Base-by-base conservation (phyloP, 352 stramenopile species). In the Pythium volutum region DNA sequence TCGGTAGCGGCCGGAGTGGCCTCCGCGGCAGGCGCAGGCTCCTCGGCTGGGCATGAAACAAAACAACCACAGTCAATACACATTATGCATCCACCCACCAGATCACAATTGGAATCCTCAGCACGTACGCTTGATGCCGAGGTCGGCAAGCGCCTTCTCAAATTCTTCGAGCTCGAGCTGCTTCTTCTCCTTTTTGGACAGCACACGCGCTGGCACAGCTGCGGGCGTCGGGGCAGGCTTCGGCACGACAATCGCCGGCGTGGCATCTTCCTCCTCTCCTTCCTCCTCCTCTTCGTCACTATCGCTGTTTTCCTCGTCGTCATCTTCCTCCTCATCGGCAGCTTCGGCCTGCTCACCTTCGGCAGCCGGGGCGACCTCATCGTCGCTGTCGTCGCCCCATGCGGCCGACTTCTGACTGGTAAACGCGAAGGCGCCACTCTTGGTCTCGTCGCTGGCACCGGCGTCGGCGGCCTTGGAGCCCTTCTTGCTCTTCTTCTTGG, bases 101-200 rank as follows among this genome's bases (percentile, higher is more conserved):
- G 6, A 38, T 27, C n/a, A 34, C 29, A 18, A 33, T 33, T 18
- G 23, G 16, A n/a, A 4, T n/a, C 33, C 20, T 48, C 20, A 14
- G 20, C 16, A 76, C 62, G 36, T 39, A 79, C 69, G 58, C n/a
- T 70, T 65, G 55, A 91, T 83, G 64, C 82, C 82, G 23, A 91
- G 75, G 36, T 83, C 82, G 2, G 76, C 79, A 23, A 91, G 59
- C 18, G 80, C 82, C 7, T 73, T 73, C 53, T 91, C 78, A 25
- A 89, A 81, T 26, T 90, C 83, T 43, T 96, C 83, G 36, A 86
- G 81, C 69, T 90, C 79, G 55, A 76, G 68, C 66, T 86, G 67
- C 72, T 91, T 90, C 67, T 92, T 82, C 64, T 93, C 83, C 76
- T 89, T 89, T 66, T 93, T 91, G 33, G 77, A 88, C 18, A 91